A percentile compares a stretch with the other conserved stretches of the same genome.
These are phyloP conservation scores for Saccharum spontaneum DNA, from an alignment of 176 grass and related monocot genomes.

Conservation along the genomic window DNA sequence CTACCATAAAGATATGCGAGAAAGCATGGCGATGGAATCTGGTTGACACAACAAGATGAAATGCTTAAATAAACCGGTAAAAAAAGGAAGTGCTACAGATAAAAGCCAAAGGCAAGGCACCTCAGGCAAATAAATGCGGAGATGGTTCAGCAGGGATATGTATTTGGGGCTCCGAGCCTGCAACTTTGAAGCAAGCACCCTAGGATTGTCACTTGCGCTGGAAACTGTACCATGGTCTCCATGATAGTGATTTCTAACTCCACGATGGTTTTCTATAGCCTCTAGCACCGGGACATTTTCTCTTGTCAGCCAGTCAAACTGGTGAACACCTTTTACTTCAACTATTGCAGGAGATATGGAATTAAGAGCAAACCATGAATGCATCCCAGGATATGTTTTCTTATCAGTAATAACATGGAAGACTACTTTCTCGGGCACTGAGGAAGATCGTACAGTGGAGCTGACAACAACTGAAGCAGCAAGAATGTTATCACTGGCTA, in stretches of 20 bases:
- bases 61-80: neutral
- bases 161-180: conserved; percentile 94
- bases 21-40: conserved; percentile 8
- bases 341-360: conserved; percentile 77
- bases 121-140: conserved; percentile 96
- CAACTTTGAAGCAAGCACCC: conserved; percentile 89
- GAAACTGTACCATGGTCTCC: conserved; percentile 74
- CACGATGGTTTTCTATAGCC: conserved; percentile 82
- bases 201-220: conserved; percentile 64
- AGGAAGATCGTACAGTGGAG: conserved; percentile 68
- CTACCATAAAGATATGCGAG: neutral
- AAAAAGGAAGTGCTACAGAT: neutral
- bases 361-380: conserved; percentile 99
- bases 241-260: conserved; percentile 90
- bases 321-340: conserved; percentile 94
- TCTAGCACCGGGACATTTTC: conserved; percentile 93
- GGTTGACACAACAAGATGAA: neutral
- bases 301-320: conserved; percentile 95
- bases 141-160: conserved; percentile 92
- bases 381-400: conserved; percentile 94
- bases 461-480: conserved; percentile 89
- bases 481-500: conserved; percentile 93
- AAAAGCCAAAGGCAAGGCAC: conserved; percentile 43
- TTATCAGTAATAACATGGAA: conserved; percentile 98
- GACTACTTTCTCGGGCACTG: conserved; percentile 63